Evolutionary conservation across 257 asterid genomes (phyloP), one percentile per base, ranked within the genome.

Genomic region (Gardenia jasminoides): DNA sequence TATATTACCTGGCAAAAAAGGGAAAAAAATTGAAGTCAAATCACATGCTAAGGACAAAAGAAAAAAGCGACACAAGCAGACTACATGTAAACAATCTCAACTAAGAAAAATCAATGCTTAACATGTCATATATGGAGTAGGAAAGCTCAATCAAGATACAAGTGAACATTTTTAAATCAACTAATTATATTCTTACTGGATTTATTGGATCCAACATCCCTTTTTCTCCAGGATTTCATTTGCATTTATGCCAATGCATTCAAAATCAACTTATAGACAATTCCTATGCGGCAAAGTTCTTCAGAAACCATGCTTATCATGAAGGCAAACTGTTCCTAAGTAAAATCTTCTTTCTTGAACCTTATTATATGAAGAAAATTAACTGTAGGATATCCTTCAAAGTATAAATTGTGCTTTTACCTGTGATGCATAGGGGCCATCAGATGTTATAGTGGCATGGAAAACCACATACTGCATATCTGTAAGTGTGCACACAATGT

Each of bases 401-500:
- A 13, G 76, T 41, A 58, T 54, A n/a, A 54, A 39, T 17, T 31
- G 50, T 10, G 30, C 15, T 50, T 12, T 31, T 86, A 95, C 99
- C 97, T 93, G 98, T 0, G 94, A 88, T 80, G 99, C 98, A 39
- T 80, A 84, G n/a, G 97, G 99, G 44, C 96, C 92, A 20, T 91
- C 94, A 0, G 99, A 95, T 69, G 92, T 88, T 78, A 95, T 88
- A 10, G 93, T 87, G 67, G 99, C 99, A 80, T 94, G 99, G 75
- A 94, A 94, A 78, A 94, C 99, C 16, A 91, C 91, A 68, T 89
- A 94, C 80, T 93, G 90, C 98, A 95, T 89, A 75, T 95, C 99
- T 3, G 98, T 95, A 36, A 95, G 97, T 26, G 99, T 95, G 90
- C 97, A 95, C 82, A 95, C 99, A 16, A 95, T 95, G 78, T 95